Evolutionary conservation across 176 grass and related monocot species (phyloP).

Genomic region (Oryza nivara): DNA sequence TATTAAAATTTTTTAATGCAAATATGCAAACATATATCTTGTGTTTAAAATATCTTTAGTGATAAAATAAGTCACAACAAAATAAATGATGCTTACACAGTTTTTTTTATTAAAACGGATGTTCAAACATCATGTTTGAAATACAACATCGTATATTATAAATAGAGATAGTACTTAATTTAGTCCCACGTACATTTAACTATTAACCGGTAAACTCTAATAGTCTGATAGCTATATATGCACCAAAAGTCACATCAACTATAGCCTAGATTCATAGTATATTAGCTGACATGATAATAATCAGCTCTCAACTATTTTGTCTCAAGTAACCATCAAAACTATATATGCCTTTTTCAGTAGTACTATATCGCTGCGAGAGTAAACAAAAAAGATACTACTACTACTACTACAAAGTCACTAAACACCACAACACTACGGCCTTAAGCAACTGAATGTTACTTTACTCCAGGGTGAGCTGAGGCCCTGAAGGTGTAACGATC

Average conservation of each 20-base stretch:
- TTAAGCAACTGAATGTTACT: neutral
- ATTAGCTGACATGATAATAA: neutral
- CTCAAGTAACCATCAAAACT: neutral
- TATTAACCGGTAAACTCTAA: neutral
- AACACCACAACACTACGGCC: neutral
- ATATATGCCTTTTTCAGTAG: neutral
- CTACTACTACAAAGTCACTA: neutral
- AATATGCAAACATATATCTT: too few relatives aligned
- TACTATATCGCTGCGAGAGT: neutral
- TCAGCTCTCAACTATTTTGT: neutral
- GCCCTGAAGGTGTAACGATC: neutral
- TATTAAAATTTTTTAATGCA: too few relatives aligned
- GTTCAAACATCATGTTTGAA: too few relatives aligned
- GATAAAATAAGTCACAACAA: too few relatives aligned
- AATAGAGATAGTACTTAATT: too few relatives aligned
- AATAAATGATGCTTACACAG: too few relatives aligned
- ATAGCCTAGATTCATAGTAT: neutral
- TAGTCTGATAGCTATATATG: neutral
- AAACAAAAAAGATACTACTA: neutral
- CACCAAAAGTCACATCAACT: neutral
- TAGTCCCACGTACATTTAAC: neutral
- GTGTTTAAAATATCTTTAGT: too few relatives aligned
- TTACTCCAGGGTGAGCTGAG: neutral
- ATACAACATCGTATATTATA: too few relatives aligned
- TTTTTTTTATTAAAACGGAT: too few relatives aligned